Percentiles rank a stretch among this genome's conserved stretches.
phyloP scores from a whole-genome alignment of 495 filamentous ascomycete genomes.

The Venustampulla echinocandica region DNA sequence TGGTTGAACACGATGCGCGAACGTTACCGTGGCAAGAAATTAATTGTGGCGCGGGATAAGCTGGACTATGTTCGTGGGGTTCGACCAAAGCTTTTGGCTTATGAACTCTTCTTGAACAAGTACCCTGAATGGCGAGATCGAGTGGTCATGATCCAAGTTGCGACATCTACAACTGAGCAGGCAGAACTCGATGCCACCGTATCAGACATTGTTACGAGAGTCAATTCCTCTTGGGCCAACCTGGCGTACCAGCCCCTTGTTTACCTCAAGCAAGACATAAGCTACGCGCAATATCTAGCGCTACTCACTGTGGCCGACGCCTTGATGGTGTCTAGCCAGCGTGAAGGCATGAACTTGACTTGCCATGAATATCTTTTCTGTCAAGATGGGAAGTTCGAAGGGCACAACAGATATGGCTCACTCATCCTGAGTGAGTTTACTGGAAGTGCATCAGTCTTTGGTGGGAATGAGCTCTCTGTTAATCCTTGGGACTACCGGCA shows the following conservation, averaged over 20 bases:
- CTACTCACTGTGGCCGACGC: constrained; percentile 81
- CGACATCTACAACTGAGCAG: constrained; percentile 79
- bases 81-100: constrained; percentile 82
- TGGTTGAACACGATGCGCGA: constrained; percentile 75
- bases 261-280: constrained; percentile 91
- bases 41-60: constrained; percentile 90
- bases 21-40: constrained; percentile 71
- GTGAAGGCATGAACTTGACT: constrained; percentile 93
- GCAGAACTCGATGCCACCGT: constrained; percentile 78
- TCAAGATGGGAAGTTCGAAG: constrained; percentile 67
- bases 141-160: constrained; percentile 86
- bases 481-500: constrained; percentile 91
- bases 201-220: constrained; percentile 83
- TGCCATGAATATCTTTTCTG: constrained; percentile 88
- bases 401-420: constrained; percentile 69
- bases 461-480: constrained; percentile 64
- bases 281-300: constrained; percentile 81
- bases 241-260: constrained; percentile 83
- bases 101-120: constrained; percentile 87
- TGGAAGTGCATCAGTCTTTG: constrained; percentile 78
- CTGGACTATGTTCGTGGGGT: constrained; percentile 86
- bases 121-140: constrained; percentile 82
- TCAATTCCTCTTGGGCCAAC: constrained; percentile 81
- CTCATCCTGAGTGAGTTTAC: constrained; percentile 92
- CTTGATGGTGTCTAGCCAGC: constrained; percentile 84